Evolutionary conservation across 1,284 basidiomycete genomes (phyloP), one percentile per base, ranked within the genome.

Genomic region (Papiliotrema flavescens): DNA sequence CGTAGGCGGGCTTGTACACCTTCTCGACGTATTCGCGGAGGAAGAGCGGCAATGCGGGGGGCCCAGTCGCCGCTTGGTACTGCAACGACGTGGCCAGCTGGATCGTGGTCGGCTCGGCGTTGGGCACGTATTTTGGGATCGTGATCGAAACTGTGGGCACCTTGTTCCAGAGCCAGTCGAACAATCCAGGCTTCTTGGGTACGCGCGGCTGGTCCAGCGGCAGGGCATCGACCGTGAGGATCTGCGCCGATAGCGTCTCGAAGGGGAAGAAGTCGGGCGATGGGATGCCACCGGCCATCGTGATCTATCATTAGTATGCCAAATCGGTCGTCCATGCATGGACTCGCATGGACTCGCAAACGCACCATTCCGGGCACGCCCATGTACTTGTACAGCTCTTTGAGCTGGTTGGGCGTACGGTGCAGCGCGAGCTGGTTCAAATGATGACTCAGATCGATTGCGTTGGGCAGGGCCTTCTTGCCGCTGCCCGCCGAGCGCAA

Each of bases 61-160:
- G 73, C 8, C 76, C 76, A 0, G 70, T 68, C 0, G 74, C 76
- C 11, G 62, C 53, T 62, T 84, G 81, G 65, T 91, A 93, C 73
- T 93, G 90, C 28, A 93, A 79, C 15, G 84, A 81, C 9, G 77
- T 78, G 0, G 84, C 79, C 6, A 93, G 79, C 67, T 86, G 85
- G 39, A 90, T 70, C 3, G 71, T 70, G 7, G 60, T 61, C 0
- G 72, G 64, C 46, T 79, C 79, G 23, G 73, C 64, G 42, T 69
- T 57, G 15, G 63, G 56, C 7, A 65, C 56, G 68, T 70, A 62
- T 74, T 88, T 90, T 5, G 83, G 84, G 32, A 91, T 79, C 3
- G 78, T 79, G 53, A 90, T 74, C 2, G 59, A 59, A 19, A 71
- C 74, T 2, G 82, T 81, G 50, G 80, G 79, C 60, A 76, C 78